Evolutionary conservation across 2,329 filamentous ascomycete genomes (phyloP).

Genomic region (Rhinocladiella similis): DNA sequence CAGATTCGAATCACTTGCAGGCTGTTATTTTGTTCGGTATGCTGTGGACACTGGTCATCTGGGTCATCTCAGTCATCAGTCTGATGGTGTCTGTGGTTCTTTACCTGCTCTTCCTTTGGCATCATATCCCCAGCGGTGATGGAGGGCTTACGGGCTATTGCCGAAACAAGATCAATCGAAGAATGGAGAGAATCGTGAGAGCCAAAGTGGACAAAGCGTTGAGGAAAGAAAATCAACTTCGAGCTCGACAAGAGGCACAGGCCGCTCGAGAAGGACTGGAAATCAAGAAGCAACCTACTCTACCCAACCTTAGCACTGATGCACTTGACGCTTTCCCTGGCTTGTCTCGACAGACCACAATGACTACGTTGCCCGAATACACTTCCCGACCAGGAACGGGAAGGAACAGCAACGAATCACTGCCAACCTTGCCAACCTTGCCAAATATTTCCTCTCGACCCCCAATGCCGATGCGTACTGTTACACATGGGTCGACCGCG

Average conservation of each 20-base stretch:
- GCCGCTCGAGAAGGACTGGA: conserved; percentile 30
- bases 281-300: conserved; percentile 50
- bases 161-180: conserved; percentile 83
- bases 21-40: conserved; percentile 84
- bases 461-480: conserved; percentile 37
- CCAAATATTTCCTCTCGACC: conserved; percentile 49
- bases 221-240: conserved; percentile 66
- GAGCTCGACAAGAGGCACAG: conserved; percentile 54
- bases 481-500: conserved; percentile 57
- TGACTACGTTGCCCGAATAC: conserved; percentile 63
- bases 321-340: conserved; percentile 61
- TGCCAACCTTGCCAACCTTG: conserved; percentile 29
- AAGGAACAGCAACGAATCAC: conserved; percentile 41
- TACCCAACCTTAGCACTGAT: conserved; percentile 58
- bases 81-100: conserved; percentile 74
- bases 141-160: conserved; percentile 83
- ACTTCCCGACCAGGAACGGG: conserved; percentile 58
- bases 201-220: conserved; percentile 86
- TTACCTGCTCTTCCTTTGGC: conserved; percentile 87
- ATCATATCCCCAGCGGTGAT: conserved; percentile 81
- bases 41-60: conserved; percentile 87
- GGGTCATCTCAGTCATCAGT: conserved; percentile 75
- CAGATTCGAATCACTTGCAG: conserved; percentile 72
- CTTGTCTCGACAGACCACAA: conserved; percentile 61
- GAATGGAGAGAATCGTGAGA: conserved; percentile 80